Base-by-base conservation (phyloP, 192 early-diverging fungal genomes). In the Coemansia furcata region DNA sequence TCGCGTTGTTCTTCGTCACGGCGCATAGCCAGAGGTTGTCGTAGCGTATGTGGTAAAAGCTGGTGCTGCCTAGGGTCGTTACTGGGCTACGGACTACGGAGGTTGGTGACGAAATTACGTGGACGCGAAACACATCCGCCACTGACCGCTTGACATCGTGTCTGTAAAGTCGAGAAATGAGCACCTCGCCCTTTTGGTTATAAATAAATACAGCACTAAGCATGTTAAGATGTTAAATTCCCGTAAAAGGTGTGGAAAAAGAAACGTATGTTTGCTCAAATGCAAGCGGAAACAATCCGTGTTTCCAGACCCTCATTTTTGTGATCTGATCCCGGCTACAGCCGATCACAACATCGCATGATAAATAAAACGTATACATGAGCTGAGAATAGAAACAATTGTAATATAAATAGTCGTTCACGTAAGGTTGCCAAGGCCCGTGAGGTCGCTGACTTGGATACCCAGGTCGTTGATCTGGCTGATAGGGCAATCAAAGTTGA, bases 121-220 rank as follows among this genome's bases (percentile, higher is more conserved):
- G 95, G 62, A 99, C 95, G 42, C 97, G 90, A 83, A 99, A 99
- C 49, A 98, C 86, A 74, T 99, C 97, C 17, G 94, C 91, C 38
- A 94, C 87, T 21, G 94, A 96, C 33, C 97, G 96, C 95, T 97
- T 96, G 37, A 97, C 86, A 73, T 99, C 97, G 68, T 94, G 91
- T 47, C 95, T 89, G 84, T 96, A 98, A 23, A 97, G 81, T 57
- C 97, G 87, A 30, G 95, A 96, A 63, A 99, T 97, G 36, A 99
- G 91, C 17, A 98, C 95, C 77, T 99, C 96, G 57, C 97, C 96
- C 79, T 99, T 99, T 72, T 93, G 95, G 86, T 96, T 99, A 84
- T 96, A 96, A 50, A 99, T 93, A 76, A 99, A 96, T 68, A 99
- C 88, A 19, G 89, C 95, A 75, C 91, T 93, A 55, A 99, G 89